phyloP scores from a whole-genome alignment of 1,284 basidiomycete genomes.

The Ganoderma multipileum region DNA sequence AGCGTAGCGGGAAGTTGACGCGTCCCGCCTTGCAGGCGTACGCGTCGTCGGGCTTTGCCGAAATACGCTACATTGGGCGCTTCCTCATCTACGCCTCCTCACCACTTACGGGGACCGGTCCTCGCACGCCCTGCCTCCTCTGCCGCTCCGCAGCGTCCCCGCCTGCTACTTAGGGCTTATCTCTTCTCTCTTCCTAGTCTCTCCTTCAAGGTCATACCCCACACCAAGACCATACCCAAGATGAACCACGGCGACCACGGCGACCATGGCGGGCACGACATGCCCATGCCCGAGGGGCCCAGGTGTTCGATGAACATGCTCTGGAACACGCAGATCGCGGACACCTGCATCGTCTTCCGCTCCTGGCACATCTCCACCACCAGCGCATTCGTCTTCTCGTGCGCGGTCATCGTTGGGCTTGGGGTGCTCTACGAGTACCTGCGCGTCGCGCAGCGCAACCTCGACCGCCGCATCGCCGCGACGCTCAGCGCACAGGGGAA shows the following conservation, averaged over 20 bases:
- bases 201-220: neutral
- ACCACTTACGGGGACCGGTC: neutral
- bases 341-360: conserved; percentile 79
- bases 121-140: neutral
- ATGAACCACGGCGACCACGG: conserved; percentile 58
- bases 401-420: conserved; percentile 64
- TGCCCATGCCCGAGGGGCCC: conserved; percentile 46
- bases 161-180: conserved; percentile 2
- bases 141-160: neutral
- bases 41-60: conserved; percentile 36
- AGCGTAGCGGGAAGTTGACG: conserved; percentile 35
- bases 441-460: conserved; percentile 60
- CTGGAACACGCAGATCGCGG: conserved; percentile 74
- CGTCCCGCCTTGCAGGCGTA: conserved; percentile 40
- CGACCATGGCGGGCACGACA: conserved; percentile 48
- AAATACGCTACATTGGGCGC: neutral
- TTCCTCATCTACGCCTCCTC: neutral
- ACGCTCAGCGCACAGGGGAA: conserved; percentile 53
- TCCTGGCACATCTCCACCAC: conserved; percentile 75
- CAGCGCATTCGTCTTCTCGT: conserved; percentile 64
- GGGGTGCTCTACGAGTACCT: conserved; percentile 81
- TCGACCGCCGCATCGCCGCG: conserved; percentile 65
- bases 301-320: conserved; percentile 34
- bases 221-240: neutral
- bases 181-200: neutral